phyloP scores from a whole-genome alignment of 345 rosid species.

The Jatropha curcas region DNA sequence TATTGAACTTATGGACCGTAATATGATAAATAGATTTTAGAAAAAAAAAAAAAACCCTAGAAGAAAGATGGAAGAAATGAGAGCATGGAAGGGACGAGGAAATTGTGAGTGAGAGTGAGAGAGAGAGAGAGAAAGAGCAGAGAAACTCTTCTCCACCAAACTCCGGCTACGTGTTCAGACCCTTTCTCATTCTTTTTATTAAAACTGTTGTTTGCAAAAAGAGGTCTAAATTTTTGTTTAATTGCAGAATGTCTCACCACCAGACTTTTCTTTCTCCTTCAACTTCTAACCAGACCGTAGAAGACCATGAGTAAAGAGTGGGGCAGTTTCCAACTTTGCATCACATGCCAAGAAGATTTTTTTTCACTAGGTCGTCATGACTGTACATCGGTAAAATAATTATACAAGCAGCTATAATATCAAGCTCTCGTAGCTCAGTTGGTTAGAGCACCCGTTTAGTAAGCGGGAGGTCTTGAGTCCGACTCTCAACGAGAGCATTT shows the following conservation, averaged over 20 bases:
- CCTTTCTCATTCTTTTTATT: neutral
- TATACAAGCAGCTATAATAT: no score
- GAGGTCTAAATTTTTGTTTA: neutral
- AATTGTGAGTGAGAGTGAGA: constrained; percentile 13
- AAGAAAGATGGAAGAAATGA: neutral
- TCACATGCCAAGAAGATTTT: neutral
- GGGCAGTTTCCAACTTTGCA: neutral
- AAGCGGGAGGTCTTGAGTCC: constrained; percentile 99
- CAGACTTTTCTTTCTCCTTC: neutral
- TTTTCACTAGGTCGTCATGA: constrained; percentile 2
- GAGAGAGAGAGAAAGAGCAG: constrained; percentile 14
- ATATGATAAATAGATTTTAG: neutral
- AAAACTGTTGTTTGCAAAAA: neutral
- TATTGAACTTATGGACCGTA: neutral
- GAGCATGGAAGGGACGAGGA: constrained; percentile 20
- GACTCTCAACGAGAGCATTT: constrained; percentile 90
- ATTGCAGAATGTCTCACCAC: constrained; percentile 5
- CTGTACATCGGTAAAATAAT: no score
- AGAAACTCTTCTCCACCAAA: constrained; percentile 32
- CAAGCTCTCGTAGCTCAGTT: constrained; percentile 93
- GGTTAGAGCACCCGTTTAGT: constrained; percentile 99
- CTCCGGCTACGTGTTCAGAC: constrained; percentile 17
- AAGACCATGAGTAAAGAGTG: neutral
- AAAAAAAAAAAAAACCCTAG: constrained; percentile 23
- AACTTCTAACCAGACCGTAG: neutral